Percentiles rank a stretch among this genome's conserved stretches.
phyloP scores from a whole-genome alignment of 441 rosid genomes.

The Mallotus japonicus region DNA sequence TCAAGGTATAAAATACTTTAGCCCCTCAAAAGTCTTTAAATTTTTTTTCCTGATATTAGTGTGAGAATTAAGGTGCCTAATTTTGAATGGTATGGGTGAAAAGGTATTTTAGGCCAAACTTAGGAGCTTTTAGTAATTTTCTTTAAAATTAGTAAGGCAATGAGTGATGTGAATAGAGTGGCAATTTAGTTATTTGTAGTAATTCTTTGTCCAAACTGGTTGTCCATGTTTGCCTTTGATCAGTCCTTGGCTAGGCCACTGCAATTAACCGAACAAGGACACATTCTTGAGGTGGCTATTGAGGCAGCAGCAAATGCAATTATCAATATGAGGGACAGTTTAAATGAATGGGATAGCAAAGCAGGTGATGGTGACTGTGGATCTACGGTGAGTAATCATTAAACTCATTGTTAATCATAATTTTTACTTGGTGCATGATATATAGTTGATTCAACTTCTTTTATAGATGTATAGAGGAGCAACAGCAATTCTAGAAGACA shows the following conservation, averaged over 20 bases:
- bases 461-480: conserved; percentile 88
- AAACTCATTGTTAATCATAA: conserved; percentile 17
- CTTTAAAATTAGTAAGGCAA: background rate
- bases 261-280: conserved; percentile 67
- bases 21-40: background rate
- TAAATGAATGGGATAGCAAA: conserved; percentile 95
- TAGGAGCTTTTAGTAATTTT: background rate
- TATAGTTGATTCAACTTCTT: conserved; percentile 23
- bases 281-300: conserved; percentile 72
- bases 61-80: background rate
- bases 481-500: conserved; percentile 76
- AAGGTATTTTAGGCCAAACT: background rate
- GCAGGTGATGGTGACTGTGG: conserved; percentile 99
- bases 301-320: conserved; percentile 81
- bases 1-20: background rate
- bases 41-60: background rate
- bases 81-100: background rate
- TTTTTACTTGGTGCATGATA: conserved; percentile 14
- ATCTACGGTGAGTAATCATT: conserved; percentile 68
- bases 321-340: conserved; percentile 54
- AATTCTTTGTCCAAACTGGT: conserved; percentile 14
- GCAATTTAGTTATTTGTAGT: background rate
- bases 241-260: conserved; percentile 68
- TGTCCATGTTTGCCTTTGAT: conserved; percentile 26
- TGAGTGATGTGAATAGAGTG: background rate